Percentiles rank a stretch among this genome's conserved stretches.
Conservation (phyloP, 306 rosid species). For the Ochetophila trinervis region DNA sequence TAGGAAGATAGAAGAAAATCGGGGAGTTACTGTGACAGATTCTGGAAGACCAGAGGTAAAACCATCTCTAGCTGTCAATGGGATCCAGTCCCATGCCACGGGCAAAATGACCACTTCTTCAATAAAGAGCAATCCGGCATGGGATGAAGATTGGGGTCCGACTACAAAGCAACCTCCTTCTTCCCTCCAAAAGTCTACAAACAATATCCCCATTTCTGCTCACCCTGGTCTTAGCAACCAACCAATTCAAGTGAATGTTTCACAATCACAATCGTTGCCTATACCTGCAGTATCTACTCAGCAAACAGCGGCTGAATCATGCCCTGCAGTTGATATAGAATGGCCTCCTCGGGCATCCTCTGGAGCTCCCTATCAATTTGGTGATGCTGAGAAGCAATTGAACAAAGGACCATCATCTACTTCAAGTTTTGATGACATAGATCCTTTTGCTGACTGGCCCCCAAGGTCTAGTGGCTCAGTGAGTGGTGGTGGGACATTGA, state of each 20-base stretch:
- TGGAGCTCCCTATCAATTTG: slow-evolving; percentile 38
- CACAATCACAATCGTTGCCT: slow-evolving; percentile 31
- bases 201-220: slow-evolving; percentile 24
- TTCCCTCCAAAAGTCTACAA: slow-evolving; percentile 39
- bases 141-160: slow-evolving; percentile 98
- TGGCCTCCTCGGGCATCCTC: slow-evolving; percentile 82
- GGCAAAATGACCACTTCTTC: slow-evolving; percentile 40
- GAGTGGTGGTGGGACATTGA: slow-evolving; percentile 47
- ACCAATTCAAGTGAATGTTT: slow-evolving; percentile 40
- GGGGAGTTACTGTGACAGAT: slow-evolving; percentile 80
- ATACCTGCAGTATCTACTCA: slow-evolving; percentile 42
- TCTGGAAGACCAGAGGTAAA: slow-evolving; percentile 72
- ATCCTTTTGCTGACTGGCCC: slow-evolving; percentile 97
- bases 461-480: slow-evolving; percentile 68
- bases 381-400: slow-evolving; percentile 53
- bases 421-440: slow-evolving; percentile 54
- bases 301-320: slow-evolving; percentile 59
- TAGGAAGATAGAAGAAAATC: slow-evolving; percentile 94
- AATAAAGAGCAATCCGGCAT: slow-evolving; percentile 49
- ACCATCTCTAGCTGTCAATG: slow-evolving; percentile 48
- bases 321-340: slow-evolving; percentile 81
- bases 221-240: slow-evolving; percentile 35
- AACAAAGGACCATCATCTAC: slow-evolving; percentile 52
- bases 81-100: slow-evolving; percentile 44
- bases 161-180: slow-evolving; percentile 33